phyloP scores from a whole-genome alignment of 129 eudicot genomes.

The Artemisia annua region DNA sequence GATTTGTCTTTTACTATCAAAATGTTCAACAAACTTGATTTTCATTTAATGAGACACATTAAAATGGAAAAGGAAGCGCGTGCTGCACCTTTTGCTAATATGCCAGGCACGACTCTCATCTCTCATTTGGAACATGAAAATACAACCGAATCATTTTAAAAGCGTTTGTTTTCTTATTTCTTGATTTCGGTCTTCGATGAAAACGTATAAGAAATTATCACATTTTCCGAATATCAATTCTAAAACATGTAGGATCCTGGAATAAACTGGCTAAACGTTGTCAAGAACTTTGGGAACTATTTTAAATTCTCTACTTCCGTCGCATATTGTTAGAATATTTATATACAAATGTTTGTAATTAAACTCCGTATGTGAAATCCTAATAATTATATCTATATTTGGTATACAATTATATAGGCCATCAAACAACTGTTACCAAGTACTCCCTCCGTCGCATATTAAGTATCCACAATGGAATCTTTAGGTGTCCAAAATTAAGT shows the following conservation, averaged over 20 bases:
- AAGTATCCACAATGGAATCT: too few species aligned
- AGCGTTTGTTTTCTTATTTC: background rate
- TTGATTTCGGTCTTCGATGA: conserved; percentile 3
- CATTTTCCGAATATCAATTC: background rate
- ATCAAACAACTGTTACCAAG: too few species aligned
- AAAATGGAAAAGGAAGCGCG: background rate
- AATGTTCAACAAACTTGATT: background rate
- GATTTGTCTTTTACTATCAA: background rate
- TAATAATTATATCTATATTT: too few species aligned
- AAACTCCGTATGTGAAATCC: conserved; percentile 48
- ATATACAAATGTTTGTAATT: conserved; percentile 10
- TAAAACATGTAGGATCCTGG: background rate
- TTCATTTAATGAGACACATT: background rate
- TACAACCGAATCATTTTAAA: too few species aligned
- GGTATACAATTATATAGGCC: too few species aligned
- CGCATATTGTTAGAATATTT: too few species aligned
- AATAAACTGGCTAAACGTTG: background rate
- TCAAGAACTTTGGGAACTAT: background rate
- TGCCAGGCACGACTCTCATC: conserved; percentile 43
- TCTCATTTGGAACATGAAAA: background rate
- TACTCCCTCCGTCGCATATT: too few species aligned
- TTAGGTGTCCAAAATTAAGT: too few species aligned
- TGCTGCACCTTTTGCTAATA: conserved; percentile 41
- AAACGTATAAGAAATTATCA: background rate
- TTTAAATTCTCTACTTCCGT: conserved; percentile 27